A percentile compares a stretch with the other conserved stretches of the same genome.
phyloP scores from a whole-genome alignment of 352 stramenopile genomes.

The Elongisporangium undulatum region DNA sequence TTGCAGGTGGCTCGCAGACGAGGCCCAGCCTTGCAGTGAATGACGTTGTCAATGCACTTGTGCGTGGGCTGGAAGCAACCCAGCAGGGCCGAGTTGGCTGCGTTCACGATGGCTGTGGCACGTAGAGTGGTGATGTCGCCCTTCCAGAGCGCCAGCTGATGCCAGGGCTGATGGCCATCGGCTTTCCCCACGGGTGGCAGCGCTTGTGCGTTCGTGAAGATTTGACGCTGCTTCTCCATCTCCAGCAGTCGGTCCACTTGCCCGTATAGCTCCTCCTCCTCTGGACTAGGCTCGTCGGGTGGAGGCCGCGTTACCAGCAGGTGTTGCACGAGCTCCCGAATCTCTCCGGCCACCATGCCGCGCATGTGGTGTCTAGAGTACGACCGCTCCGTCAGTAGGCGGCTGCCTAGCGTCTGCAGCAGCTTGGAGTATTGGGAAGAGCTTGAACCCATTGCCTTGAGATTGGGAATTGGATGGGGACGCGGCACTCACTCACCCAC shows the following conservation, averaged over 20 bases:
- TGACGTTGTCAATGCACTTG: conserved; percentile 74
- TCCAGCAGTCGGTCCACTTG: conserved; percentile 15
- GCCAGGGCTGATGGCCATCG: conserved; percentile 14
- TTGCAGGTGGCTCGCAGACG: conserved; percentile 49
- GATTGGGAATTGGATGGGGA: too few species aligned
- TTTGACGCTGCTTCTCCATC: conserved; percentile 16
- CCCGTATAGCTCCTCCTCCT: conserved; percentile 33
- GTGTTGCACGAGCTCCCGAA: conserved; percentile 50
- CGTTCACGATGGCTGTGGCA: conserved; percentile 63
- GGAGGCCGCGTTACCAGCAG: conserved; percentile 36
- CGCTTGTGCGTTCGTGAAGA: conserved; percentile 12
- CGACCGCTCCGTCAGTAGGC: too few species aligned
- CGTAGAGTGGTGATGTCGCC: conserved; percentile 62
- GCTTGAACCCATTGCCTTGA: too few species aligned
- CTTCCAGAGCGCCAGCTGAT: conserved; percentile 53
- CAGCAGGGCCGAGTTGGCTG: conserved; percentile 55
- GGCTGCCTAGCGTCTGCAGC: too few species aligned
- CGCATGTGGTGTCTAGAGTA: too few species aligned
- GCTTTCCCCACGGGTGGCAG: too few species aligned
- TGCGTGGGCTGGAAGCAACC: conserved; percentile 67
- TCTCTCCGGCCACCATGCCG: conserved; percentile 5
- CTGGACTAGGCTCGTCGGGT: conserved; percentile 13
- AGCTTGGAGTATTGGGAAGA: too few species aligned
- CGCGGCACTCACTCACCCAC: too few species aligned
- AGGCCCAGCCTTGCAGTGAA: conserved; percentile 54